Evolutionary conservation across 345 rosid genomes (phyloP).

Genomic region (Gossypium ekmanianum): DNA sequence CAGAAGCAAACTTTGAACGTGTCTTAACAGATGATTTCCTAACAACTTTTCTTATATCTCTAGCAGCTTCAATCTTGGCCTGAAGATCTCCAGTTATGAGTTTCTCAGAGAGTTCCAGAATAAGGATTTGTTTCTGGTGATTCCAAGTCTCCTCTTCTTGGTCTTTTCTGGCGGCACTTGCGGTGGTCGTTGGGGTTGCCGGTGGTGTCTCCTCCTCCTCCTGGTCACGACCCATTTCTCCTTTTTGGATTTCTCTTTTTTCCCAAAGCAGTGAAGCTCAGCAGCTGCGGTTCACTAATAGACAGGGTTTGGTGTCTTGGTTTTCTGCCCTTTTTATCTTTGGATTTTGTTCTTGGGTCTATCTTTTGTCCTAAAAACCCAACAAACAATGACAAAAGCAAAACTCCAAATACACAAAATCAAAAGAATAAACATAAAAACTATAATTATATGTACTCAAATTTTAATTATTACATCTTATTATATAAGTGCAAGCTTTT

Average conservation of each 20-base stretch:
- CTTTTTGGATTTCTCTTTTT: not conserved
- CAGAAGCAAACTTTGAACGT: slow-evolving; percentile 61
- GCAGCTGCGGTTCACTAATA: not conserved
- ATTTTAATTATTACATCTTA: too few relatives aligned
- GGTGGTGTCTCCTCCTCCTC: slow-evolving; percentile 28
- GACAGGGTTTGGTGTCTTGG: not conserved
- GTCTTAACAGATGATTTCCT: slow-evolving; percentile 53
- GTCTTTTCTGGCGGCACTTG: slow-evolving; percentile 13
- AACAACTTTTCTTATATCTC: slow-evolving; percentile 50
- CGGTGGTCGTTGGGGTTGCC: slow-evolving; percentile 10
- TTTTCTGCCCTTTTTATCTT: slow-evolving; percentile 8
- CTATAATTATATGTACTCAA: not conserved
- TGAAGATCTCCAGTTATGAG: slow-evolving; percentile 58
- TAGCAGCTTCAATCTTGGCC: slow-evolving; percentile 61
- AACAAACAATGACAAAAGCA: not conserved
- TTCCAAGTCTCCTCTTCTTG: slow-evolving; percentile 45
- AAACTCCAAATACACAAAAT: not conserved
- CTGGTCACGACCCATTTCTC: slow-evolving; percentile 25
- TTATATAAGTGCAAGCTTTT: too few relatives aligned
- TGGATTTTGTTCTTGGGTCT: slow-evolving; percentile 1
- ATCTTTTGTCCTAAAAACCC: not conserved
- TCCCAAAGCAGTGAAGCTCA: not conserved
- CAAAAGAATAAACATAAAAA: not conserved
- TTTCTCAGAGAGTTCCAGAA: slow-evolving; percentile 41
- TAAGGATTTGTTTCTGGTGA: slow-evolving; percentile 40